A percentile compares a stretch with the other conserved stretches of the same genome.
These are phyloP conservation scores for Ajuga chamaepitys DNA, from an alignment of 257 asterid species.

Conservation along the genomic window DNA sequence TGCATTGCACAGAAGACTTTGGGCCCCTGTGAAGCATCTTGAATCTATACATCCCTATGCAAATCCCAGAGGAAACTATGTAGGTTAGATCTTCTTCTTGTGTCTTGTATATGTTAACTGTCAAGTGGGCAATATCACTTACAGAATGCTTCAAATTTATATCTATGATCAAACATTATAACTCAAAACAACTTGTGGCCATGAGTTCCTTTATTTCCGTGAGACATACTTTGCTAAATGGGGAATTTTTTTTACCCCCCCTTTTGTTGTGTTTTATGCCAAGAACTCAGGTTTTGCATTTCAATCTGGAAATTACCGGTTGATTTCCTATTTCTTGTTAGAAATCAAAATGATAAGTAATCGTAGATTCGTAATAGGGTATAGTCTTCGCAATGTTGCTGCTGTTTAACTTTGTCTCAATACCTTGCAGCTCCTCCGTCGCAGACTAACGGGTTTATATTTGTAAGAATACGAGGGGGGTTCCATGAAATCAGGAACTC, in stretches of 20 bases:
- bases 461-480: conserved; percentile 90
- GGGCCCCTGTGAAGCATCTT: conserved; percentile 82
- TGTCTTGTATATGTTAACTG: conserved; percentile 2
- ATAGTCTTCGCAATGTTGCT: background rate
- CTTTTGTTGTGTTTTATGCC: background rate
- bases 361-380: background rate
- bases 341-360: background rate
- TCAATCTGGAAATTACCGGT: background rate
- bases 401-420: conserved; percentile 10
- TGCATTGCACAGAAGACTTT: conserved; percentile 59
- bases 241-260: background rate
- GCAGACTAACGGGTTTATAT: conserved; percentile 57
- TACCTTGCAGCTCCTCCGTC: conserved; percentile 55
- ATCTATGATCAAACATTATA: background rate
- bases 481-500: conserved; percentile 94
- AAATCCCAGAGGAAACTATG: conserved; percentile 70
- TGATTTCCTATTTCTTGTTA: background rate
- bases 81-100: conserved; percentile 62
- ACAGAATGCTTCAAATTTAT: conserved; percentile 1
- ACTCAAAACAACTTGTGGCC: background rate
- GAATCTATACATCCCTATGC: conserved; percentile 74
- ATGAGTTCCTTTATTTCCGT: background rate
- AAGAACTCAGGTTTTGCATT: conserved; percentile 3
- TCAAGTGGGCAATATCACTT: background rate
- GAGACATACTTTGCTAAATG: no score